Evolutionary conservation across 805 yeast species (phyloP).

Genomic region (Lachancea quebecensis): DNA sequence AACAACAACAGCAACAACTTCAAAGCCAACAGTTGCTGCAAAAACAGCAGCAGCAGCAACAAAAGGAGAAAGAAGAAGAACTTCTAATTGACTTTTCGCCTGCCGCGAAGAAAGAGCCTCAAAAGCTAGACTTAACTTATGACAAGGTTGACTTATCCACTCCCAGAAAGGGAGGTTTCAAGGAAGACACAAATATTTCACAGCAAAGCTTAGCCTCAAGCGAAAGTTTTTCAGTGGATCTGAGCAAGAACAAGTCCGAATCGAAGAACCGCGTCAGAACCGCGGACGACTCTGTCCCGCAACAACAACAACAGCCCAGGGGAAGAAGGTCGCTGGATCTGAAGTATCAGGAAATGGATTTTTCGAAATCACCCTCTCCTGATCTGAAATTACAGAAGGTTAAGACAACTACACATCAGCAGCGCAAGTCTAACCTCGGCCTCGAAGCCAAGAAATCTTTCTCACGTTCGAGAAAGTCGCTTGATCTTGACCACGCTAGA

Average conservation of each 20-base stretch:
- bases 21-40: slow-evolving; percentile 6
- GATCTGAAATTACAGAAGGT: slow-evolving; percentile 7
- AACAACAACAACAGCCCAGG: not conserved
- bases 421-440: slow-evolving; percentile 4
- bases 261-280: not conserved
- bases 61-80: slow-evolving; percentile 6
- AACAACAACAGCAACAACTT: slow-evolving; percentile 1
- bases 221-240: slow-evolving; percentile 25
- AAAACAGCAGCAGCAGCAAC: slow-evolving; percentile 3
- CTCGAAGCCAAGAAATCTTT: slow-evolving; percentile 17
- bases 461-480: slow-evolving; percentile 25
- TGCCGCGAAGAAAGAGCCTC: slow-evolving; percentile 8
- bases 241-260: slow-evolving; percentile 4
- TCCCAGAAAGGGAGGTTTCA: slow-evolving; percentile 7
- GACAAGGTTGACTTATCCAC: slow-evolving; percentile 10
- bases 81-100: slow-evolving; percentile 13
- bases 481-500: slow-evolving; percentile 25
- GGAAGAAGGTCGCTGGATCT: slow-evolving; percentile 22
- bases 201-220: slow-evolving; percentile 19
- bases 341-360: slow-evolving; percentile 20
- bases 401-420: slow-evolving; percentile 1
- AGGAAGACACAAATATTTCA: slow-evolving; percentile 7
- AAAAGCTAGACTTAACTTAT: slow-evolving; percentile 7
- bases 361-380: slow-evolving; percentile 13
- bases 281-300: slow-evolving; percentile 3